Percentiles rank a stretch among this genome's conserved stretches.
phyloP scores from a whole-genome alignment of 306 rosid species.

The Inga oerstediana region DNA sequence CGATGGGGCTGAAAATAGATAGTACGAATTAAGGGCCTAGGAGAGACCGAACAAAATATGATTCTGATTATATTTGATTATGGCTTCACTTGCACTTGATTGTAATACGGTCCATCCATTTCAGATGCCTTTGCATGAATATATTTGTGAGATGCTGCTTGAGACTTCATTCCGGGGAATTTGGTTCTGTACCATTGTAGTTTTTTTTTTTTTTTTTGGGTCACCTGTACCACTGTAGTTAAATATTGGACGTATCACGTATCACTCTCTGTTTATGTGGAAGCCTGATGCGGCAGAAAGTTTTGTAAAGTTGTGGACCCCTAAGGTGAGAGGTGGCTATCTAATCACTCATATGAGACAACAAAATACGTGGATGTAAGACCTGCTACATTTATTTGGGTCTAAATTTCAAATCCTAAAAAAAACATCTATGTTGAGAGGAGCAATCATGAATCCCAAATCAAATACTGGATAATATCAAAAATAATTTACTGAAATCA shows the following conservation, averaged over 20 bases:
- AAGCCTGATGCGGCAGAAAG: neutral
- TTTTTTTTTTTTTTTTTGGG: neutral
- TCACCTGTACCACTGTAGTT: neutral
- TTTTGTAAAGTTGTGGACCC: neutral
- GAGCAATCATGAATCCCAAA: accelerated
- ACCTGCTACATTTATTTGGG: too few relatives aligned
- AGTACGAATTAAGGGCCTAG: neutral
- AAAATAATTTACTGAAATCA: neutral
- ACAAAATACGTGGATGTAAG: neutral
- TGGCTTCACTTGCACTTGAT: neutral
- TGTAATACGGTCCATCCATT: neutral
- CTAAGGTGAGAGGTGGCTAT: neutral
- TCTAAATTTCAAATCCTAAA: accelerated
- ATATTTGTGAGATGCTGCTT: neutral
- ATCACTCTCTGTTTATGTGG: neutral
- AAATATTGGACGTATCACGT: neutral
- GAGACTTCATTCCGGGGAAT: neutral
- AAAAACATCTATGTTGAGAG: too few relatives aligned
- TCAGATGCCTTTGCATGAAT: neutral
- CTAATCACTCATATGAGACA: neutral
- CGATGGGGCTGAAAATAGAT: neutral
- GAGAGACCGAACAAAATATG: neutral
- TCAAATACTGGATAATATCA: too few relatives aligned
- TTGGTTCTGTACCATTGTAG: neutral
- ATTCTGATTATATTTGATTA: neutral